A percentile compares a stretch with the other conserved stretches of the same genome.
phyloP scores from a whole-genome alignment of 1,284 basidiomycete species.

The Flammula alnicola region DNA sequence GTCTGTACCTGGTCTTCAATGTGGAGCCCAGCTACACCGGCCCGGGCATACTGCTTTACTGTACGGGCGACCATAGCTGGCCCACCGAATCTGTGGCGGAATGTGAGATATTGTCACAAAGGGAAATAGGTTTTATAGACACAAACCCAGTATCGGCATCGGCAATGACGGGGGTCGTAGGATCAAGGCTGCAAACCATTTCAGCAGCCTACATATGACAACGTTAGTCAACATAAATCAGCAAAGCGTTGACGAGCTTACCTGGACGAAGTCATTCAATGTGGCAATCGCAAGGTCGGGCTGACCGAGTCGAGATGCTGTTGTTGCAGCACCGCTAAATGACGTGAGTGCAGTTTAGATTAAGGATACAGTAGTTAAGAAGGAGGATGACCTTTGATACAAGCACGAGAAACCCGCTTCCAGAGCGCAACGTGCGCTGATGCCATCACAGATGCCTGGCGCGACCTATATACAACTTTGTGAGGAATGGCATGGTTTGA shows the following conservation, averaged over 20 bases:
- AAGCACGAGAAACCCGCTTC: slow-evolving; percentile 80
- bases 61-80: slow-evolving; percentile 78
- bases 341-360: not conserved
- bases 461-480: slow-evolving; percentile 57
- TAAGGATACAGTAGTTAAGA: not conserved
- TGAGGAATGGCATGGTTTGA: not conserved
- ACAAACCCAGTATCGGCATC: slow-evolving; percentile 77
- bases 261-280: slow-evolving; percentile 73
- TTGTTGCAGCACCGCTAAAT: slow-evolving; percentile 70
- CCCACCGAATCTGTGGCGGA: not conserved
- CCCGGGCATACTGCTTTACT: slow-evolving; percentile 69
- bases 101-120: not conserved
- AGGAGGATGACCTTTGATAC: slow-evolving; percentile 58
- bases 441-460: slow-evolving; percentile 82
- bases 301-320: slow-evolving; percentile 73
- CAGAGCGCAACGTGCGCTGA: slow-evolving; percentile 78
- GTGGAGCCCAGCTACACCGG: slow-evolving; percentile 78
- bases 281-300: slow-evolving; percentile 81
- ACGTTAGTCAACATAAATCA: not conserved
- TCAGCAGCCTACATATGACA: slow-evolving; percentile 34
- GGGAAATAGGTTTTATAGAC: not conserved
- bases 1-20: slow-evolving; percentile 86
- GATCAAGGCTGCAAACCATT: slow-evolving; percentile 69
- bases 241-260: too few relatives aligned
- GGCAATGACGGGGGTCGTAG: slow-evolving; percentile 72